phyloP scores from a whole-genome alignment of 2,329 filamentous ascomycete genomes.

The Aspergillus neotritici region DNA sequence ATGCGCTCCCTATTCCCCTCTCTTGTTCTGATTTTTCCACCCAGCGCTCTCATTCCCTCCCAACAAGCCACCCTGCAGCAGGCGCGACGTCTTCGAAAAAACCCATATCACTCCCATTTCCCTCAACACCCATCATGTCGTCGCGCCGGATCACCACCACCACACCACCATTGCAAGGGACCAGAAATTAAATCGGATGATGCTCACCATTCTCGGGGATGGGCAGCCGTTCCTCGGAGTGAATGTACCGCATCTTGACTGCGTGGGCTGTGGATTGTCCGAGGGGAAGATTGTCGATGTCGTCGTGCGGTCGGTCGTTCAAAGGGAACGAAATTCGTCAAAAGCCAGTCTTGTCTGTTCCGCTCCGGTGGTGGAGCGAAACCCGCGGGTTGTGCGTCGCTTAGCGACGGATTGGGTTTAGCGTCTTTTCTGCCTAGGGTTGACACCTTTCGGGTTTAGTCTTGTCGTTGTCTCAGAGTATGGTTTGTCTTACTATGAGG shows the following conservation, averaged over 20 bases:
- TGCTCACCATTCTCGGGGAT: constrained; percentile 95
- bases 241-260: constrained; percentile 99
- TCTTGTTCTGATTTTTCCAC: too few relatives aligned
- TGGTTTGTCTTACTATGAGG: neutral
- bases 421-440: constrained; percentile 30
- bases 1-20: too few relatives aligned
- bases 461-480: too few relatives aligned
- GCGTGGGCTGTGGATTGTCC: constrained; percentile 37
- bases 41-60: too few relatives aligned
- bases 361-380: constrained; percentile 34
- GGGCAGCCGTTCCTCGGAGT: constrained; percentile 90
- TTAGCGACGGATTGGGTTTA: constrained; percentile 36
- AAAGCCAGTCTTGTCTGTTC: constrained; percentile 18
- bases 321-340: constrained; percentile 37
- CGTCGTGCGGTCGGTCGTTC: constrained; percentile 31
- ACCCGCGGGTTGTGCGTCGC: constrained; percentile 43
- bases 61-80: too few relatives aligned
- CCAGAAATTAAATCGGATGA: constrained; percentile 21
- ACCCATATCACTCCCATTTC: too few relatives aligned
- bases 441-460: constrained; percentile 3
- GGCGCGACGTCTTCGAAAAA: too few relatives aligned
- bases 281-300: constrained; percentile 38
- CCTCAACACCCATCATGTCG: constrained; percentile 2
- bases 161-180: constrained; percentile 17
- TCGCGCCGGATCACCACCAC: constrained; percentile 7